Evolutionary conservation across 176 grass and related monocot genomes (phyloP), one percentile per base, ranked within the genome.

Genomic region (Oryza officinalis): DNA sequence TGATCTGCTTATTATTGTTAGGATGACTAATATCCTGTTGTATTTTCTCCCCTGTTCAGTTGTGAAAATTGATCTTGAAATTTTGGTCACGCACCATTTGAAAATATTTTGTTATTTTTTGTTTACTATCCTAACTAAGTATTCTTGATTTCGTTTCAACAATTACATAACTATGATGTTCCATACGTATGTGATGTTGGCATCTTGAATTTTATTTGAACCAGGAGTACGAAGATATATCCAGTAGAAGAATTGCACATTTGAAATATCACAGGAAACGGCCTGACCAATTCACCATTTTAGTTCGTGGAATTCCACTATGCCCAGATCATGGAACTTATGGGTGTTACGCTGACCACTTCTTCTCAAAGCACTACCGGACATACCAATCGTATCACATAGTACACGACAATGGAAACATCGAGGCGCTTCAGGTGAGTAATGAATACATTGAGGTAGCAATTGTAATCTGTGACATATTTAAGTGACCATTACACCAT

Each of bases 351-450:
- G 89, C 90, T 73, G 89, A 92, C 63, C 89, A 94, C 76, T 97
- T 94, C 37, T 97, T 94, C 87, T 97, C 92, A 45, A 97, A 94
- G 80, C 89, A 97, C 77, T 90, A 90, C 65, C 79, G 26, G 8
- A 83, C 89, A 28, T 97, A 97, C 80, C 89, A 85, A 49, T 77
- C 92, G 10, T 92, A 89, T 86, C 85, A 89, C 80, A 87, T 89
- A 73, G 67, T 92, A 72, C 82, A 97, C 26, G 86, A 92, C 49
- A 69, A 68, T 27, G 82, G 79, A 74, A 86, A 87, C 30, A 90
- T 97, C 43, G 80, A 88, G 85, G 67, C 82, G 60, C 82, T 94
- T 38, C 43, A 82, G 87, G 94, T 94, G 41, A 72, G 94, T 94
- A 43, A 76, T 20, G n/a, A 69, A 61, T 87, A 40, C 33, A 65